phyloP scores from a whole-genome alignment of 1,284 basidiomycete genomes.

The Prillingera fragicola region DNA sequence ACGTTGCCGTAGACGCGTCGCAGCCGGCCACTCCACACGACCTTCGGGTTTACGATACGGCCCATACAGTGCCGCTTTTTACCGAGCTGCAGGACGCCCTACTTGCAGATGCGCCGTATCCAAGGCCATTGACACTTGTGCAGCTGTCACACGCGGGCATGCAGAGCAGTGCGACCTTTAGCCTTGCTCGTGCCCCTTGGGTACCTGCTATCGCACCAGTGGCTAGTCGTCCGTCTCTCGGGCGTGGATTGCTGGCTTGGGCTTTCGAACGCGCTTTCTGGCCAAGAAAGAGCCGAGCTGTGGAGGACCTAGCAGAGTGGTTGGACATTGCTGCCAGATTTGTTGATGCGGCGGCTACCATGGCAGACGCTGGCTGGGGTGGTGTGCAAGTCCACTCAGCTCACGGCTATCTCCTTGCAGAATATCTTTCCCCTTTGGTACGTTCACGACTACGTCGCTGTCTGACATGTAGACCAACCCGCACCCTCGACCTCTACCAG shows the following conservation, averaged over 20 bases:
- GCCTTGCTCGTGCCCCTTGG: slow-evolving; percentile 33
- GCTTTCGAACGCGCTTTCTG: slow-evolving; percentile 55
- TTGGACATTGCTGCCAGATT: slow-evolving; percentile 60
- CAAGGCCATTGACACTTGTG: slow-evolving; percentile 52
- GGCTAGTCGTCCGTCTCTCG: slow-evolving; percentile 52
- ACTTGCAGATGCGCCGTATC: slow-evolving; percentile 42
- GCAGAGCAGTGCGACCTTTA: slow-evolving; percentile 60
- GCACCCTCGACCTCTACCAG: slow-evolving; percentile 56
- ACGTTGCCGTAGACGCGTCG: slow-evolving; percentile 66
- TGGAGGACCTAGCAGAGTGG: slow-evolving; percentile 56
- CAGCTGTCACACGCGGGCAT: slow-evolving; percentile 83
- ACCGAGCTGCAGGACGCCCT: slow-evolving; percentile 54
- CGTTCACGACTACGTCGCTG: slow-evolving; percentile 10
- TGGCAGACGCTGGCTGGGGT: slow-evolving; percentile 71
- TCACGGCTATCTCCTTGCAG: slow-evolving; percentile 81
- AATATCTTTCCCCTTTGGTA: slow-evolving; percentile 76
- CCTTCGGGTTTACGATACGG: slow-evolving; percentile 56
- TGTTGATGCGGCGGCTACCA: slow-evolving; percentile 62
- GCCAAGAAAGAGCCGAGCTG: slow-evolving; percentile 58
- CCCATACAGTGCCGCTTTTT: slow-evolving; percentile 52
- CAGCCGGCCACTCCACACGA: slow-evolving; percentile 81
- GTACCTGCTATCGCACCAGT: slow-evolving; percentile 67
- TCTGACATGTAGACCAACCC: slow-evolving; percentile 58
- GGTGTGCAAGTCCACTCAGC: slow-evolving; percentile 83
- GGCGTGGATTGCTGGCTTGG: slow-evolving; percentile 45